A percentile compares a stretch with the other conserved stretches of the same genome.
Evolutionary conservation across 768 basidiomycete genomes (phyloP).

Genomic region (Cystobasidium ongulense): DNA sequence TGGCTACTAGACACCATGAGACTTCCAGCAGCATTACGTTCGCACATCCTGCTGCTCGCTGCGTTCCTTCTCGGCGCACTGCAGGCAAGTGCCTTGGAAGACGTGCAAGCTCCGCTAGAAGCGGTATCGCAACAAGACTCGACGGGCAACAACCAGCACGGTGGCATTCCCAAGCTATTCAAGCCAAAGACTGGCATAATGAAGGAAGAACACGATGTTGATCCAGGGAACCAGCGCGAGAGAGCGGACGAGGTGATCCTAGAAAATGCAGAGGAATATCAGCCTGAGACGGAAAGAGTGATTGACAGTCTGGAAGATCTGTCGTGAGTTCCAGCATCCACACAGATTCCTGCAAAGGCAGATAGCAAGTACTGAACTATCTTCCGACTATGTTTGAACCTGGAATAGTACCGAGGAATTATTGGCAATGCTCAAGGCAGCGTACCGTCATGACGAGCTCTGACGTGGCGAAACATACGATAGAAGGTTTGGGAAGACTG

Average conservation of each 20-base stretch:
- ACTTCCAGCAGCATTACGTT: background rate
- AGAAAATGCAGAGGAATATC: slow-evolving; percentile 27
- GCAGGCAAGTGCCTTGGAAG: background rate
- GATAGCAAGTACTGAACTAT: too few species aligned
- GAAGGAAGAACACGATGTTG: slow-evolving; percentile 26
- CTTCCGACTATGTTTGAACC: background rate
- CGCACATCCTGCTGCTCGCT: background rate
- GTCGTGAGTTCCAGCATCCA: background rate
- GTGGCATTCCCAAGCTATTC: slow-evolving; percentile 12
- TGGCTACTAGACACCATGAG: background rate
- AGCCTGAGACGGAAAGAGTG: slow-evolving; percentile 7
- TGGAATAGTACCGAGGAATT: slow-evolving; percentile 14
- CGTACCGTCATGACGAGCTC: slow-evolving; percentile 23
- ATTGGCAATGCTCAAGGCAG: slow-evolving; percentile 25
- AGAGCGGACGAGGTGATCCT: slow-evolving; percentile 12
- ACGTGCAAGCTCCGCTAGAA: background rate
- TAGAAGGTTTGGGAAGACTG: background rate
- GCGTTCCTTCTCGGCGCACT: background rate
- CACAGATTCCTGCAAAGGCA: too few species aligned
- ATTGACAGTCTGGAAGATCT: slow-evolving; percentile 24
- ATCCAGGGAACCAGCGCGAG: slow-evolving; percentile 1
- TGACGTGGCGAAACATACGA: background rate
- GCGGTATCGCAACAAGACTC: background rate
- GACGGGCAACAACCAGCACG: background rate
- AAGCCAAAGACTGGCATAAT: slow-evolving; percentile 4